phyloP scores from a whole-genome alignment of 2,329 filamentous ascomycete species.

The Verticillium albo-atrum region DNA sequence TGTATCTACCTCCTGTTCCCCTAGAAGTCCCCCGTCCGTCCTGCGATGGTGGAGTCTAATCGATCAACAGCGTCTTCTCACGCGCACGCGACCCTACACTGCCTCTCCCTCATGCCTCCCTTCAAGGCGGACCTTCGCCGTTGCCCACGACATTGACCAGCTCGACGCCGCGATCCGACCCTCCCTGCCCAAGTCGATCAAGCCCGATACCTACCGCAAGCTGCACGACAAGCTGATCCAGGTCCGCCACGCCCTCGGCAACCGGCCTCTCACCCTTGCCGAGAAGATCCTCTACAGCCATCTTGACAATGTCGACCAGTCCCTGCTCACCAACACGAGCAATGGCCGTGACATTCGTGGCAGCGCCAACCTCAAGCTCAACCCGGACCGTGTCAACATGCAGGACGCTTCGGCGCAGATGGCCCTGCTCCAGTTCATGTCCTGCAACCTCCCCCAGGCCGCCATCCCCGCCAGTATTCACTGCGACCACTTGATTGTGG shows the following conservation, averaged over 20 bases:
- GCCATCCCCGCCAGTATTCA: conserved; percentile 96
- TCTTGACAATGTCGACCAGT: conserved; percentile 83
- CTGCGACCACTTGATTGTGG: conserved; percentile 98
- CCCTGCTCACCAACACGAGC: conserved; percentile 74
- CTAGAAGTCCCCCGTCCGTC: background rate
- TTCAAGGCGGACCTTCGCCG: conserved; percentile 11
- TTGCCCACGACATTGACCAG: conserved; percentile 12
- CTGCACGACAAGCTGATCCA: conserved; percentile 72
- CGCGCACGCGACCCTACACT: conserved; percentile 10
- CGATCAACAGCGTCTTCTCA: conserved; percentile 29
- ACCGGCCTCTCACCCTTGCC: conserved; percentile 71
- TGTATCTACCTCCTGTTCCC: conserved; percentile 2
- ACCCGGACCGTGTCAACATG: conserved; percentile 97
- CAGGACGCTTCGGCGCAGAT: conserved; percentile 98
- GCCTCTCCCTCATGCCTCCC: conserved; percentile 9
- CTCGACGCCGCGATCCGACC: conserved; percentile 24
- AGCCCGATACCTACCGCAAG: conserved; percentile 72
- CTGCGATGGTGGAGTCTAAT: conserved; percentile 3
- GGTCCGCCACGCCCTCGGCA: conserved; percentile 68
- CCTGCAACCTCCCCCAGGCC: conserved; percentile 81
- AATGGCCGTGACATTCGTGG: conserved; percentile 82
- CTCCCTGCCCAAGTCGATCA: conserved; percentile 29
- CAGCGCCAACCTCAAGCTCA: conserved; percentile 89
- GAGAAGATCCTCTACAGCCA: conserved; percentile 99
- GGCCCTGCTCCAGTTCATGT: conserved; percentile 98